Evolutionary conservation across 208 protist genomes (phyloP), one percentile per base, ranked within the genome.

Genomic region (Ichthyophonus hoferi): DNA sequence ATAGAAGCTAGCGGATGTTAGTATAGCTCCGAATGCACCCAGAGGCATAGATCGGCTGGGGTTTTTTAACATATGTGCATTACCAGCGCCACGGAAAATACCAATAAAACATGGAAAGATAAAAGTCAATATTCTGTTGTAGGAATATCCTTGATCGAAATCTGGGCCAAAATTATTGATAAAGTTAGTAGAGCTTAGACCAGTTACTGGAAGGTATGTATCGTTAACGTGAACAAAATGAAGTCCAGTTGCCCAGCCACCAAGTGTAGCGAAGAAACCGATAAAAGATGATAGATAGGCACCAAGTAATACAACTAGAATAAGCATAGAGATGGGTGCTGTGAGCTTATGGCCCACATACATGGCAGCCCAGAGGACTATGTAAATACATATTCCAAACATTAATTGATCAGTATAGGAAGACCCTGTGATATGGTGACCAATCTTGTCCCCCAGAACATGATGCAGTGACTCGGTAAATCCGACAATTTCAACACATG

Each of bases 101-200:
- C 88, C 88, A 31, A 85, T 40, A 79, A 85, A 90, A 67, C 78
- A 85, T 3, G 88, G 88, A 35, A 90, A 87, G 1, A 90, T 67
- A 86, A 86, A 86, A 2, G 88, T 40, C 37, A 90, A 40, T 12
- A 85, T 39, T 1, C 34, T 90, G 41, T 41, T 7, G 33, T 50
- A 90, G 35, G 40, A n/a, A 38, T 43, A 90, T 24, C 58, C 86
- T 1, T 37, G 41, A n/a, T 2, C 34, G 31, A 67, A 90, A 1
- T 86, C 40, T n/a, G 87, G 87, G 3, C 33, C 14, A 38, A 67
- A 38, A 38, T 90, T 90, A 38, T 86, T 58, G 40, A 33, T 12
- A 1, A 90, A 40, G 38, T 31, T 50, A 2, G 2, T 14, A 35
- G 78, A 58, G 31, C 31, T 43, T 39, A 90, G 67, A 0, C 87